These are phyloP conservation scores for Royoungia palumana DNA, from an alignment of 768 basidiomycete species.

Conservation along the genomic window DNA sequence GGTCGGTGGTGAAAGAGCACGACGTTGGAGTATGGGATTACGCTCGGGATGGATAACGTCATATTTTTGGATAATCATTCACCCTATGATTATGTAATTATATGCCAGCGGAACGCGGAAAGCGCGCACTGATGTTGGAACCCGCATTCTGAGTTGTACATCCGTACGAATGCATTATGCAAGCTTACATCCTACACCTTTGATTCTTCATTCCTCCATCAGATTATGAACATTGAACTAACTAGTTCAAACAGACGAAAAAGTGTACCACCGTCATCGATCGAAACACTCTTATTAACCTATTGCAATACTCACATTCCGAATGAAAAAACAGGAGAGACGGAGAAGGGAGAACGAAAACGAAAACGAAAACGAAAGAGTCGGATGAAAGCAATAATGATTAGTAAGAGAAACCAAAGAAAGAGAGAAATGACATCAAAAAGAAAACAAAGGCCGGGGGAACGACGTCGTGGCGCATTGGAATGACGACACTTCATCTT, in stretches of 20 bases:
- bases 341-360: background rate
- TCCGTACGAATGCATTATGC: too few relatives aligned
- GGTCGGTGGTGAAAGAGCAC: too few relatives aligned
- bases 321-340: constrained; percentile 1
- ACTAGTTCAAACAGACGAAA: background rate
- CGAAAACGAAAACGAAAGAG: too few relatives aligned
- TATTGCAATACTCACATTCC: constrained; percentile 7
- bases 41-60: constrained; percentile 10
- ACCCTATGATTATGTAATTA: background rate
- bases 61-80: background rate
- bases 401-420: constrained; percentile 15
- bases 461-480: constrained; percentile 6
- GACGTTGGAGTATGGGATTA: too few relatives aligned
- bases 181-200: background rate
- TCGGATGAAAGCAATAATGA: constrained; percentile 33
- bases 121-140: background rate
- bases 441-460: background rate
- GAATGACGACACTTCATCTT: constrained; percentile 19
- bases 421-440: background rate
- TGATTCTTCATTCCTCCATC: constrained; percentile 4
- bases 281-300: constrained; percentile 7
- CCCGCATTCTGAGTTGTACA: too few relatives aligned
- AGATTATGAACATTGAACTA: constrained; percentile 9
- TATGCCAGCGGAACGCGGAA: background rate
- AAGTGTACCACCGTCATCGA: background rate